phyloP scores from a whole-genome alignment of 345 rosid genomes.

The Lumnitzera racemosa region DNA sequence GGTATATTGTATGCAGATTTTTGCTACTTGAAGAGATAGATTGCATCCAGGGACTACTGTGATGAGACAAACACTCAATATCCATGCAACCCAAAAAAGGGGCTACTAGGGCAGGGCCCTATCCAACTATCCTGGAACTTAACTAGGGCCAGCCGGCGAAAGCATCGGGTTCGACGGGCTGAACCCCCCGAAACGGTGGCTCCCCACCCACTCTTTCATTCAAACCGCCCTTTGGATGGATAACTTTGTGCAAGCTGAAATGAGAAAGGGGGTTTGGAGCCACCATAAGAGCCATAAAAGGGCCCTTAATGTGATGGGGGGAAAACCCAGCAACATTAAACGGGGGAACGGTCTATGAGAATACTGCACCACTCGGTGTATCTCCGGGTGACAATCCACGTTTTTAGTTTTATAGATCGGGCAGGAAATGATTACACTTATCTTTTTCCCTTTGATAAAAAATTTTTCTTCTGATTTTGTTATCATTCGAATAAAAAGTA shows the following conservation, averaged over 20 bases:
- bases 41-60: conserved; percentile 32
- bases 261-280: conserved; percentile 35
- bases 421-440: too few relatives aligned
- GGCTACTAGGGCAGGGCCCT: conserved; percentile 36
- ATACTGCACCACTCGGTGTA: conserved; percentile 30
- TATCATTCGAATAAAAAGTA: too few relatives aligned
- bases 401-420: conserved; percentile 8
- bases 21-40: conserved; percentile 34
- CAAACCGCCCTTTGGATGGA: conserved; percentile 34
- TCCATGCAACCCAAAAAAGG: conserved; percentile 42
- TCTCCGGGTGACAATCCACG: conserved; percentile 26
- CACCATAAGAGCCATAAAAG: conserved; percentile 37
- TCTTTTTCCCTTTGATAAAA: too few relatives aligned
- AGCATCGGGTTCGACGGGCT: conserved; percentile 1
- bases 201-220: too few relatives aligned
- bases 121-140: conserved; percentile 36
- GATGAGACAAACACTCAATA: conserved; percentile 27
- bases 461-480: too few relatives aligned
- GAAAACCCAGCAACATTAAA: conserved; percentile 6
- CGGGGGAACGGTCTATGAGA: conserved; percentile 22
- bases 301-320: conserved; percentile 25
- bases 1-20: too few relatives aligned
- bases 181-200: too few relatives aligned
- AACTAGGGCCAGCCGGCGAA: conserved; percentile 38
- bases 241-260: conserved; percentile 19